Percentiles rank a stretch among this genome's conserved stretches.
phyloP scores from a whole-genome alignment of 2,329 filamentous ascomycete species.

The Aspergillus melleus region DNA sequence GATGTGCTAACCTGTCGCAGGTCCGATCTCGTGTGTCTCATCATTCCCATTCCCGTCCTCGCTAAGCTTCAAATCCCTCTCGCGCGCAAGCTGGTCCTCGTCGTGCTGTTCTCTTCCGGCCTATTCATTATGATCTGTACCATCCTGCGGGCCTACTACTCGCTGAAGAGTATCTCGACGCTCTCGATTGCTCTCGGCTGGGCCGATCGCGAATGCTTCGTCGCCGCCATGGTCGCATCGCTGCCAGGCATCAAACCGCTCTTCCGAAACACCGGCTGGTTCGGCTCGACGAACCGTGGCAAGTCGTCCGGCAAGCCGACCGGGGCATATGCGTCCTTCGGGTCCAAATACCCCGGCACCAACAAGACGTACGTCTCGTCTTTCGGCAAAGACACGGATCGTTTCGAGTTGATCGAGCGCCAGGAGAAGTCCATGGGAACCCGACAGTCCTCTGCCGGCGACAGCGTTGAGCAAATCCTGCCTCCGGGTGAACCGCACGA shows the following conservation, averaged over 20 bases:
- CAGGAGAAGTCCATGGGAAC: neutral
- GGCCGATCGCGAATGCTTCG: slow-evolving; percentile 27
- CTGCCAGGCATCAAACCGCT: slow-evolving; percentile 28
- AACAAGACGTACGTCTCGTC: neutral
- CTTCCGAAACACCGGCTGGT: slow-evolving; percentile 17
- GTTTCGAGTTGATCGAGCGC: neutral
- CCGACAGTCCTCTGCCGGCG: neutral
- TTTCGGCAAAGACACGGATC: neutral
- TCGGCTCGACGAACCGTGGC: neutral
- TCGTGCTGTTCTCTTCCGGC: slow-evolving; percentile 23
- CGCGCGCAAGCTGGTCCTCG: neutral
- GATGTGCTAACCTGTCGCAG: neutral
- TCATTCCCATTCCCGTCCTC: neutral
- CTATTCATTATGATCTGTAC: slow-evolving; percentile 30
- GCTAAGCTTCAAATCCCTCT: neutral
- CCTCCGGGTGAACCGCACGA: neutral
- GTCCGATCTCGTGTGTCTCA: neutral
- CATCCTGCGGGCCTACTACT: slow-evolving; percentile 28
- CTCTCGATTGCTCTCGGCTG: slow-evolving; percentile 24
- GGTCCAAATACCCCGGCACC: neutral
- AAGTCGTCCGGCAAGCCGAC: neutral
- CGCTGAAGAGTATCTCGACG: slow-evolving; percentile 19
- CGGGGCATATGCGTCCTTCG: neutral
- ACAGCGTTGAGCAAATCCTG: neutral
- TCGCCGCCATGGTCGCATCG: slow-evolving; percentile 25